Evolutionary conservation across 2,329 filamentous ascomycete species (phyloP).

Genomic region (Mycocentrospora acerina): DNA sequence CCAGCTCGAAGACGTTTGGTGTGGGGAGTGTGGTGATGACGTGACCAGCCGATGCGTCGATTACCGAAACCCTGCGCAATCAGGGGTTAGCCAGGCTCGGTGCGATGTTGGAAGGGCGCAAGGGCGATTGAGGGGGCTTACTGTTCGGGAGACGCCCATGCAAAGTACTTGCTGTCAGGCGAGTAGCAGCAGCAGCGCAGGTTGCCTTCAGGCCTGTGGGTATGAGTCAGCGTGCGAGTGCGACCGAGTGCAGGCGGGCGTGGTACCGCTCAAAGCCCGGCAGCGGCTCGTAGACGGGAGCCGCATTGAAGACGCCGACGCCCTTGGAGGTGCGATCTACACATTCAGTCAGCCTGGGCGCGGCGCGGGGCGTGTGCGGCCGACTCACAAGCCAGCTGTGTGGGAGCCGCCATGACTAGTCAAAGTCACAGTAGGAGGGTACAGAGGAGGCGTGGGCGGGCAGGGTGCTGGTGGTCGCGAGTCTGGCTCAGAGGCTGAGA

Average conservation of each 20-base stretch:
- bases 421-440: constrained; percentile 74
- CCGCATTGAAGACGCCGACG: constrained; percentile 90
- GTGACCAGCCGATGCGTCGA: constrained; percentile 77
- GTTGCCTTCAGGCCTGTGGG: constrained; percentile 79
- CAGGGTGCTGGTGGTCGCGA: constrained; percentile 36
- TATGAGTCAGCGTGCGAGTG: constrained; percentile 11
- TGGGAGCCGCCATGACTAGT: constrained; percentile 90
- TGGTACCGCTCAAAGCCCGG: constrained; percentile 69
- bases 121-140: too few species aligned
- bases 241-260: constrained; percentile 3
- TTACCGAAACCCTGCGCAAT: constrained; percentile 67
- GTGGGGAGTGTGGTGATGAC: constrained; percentile 74
- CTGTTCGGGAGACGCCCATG: constrained; percentile 84
- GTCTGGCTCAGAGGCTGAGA: constrained; percentile 27
- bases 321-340: constrained; percentile 89
- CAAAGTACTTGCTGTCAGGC: constrained; percentile 92
- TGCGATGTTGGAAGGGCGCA: not conserved
- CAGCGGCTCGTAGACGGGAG: constrained; percentile 81
- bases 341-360: constrained; percentile 12
- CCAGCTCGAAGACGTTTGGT: constrained; percentile 87
- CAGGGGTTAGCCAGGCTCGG: constrained; percentile 5
- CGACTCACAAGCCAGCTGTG: constrained; percentile 83
- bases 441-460: constrained; percentile 25
- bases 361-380: not conserved
- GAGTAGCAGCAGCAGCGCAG: constrained; percentile 95